phyloP scores from a whole-genome alignment of 2,329 filamentous ascomycete genomes.

The Pochonia chlamydosporia region DNA sequence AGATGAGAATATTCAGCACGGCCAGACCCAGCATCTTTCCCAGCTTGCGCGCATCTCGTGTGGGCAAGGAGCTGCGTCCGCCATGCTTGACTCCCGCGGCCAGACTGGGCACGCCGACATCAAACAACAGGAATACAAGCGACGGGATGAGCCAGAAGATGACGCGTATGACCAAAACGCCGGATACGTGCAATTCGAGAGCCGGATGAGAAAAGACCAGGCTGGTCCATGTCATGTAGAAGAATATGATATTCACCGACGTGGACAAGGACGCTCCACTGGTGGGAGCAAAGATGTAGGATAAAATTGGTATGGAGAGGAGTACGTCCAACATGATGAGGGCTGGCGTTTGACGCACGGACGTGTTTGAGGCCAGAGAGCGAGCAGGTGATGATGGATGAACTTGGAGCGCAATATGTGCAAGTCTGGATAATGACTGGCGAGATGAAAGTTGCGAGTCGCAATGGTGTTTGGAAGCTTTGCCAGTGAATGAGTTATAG shows the following conservation, averaged over 20 bases:
- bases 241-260: conserved; percentile 79
- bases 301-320: conserved; percentile 66
- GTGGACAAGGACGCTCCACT: conserved; percentile 63
- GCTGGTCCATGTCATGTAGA: conserved; percentile 86
- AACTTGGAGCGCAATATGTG: no score
- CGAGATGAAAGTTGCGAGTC: no score
- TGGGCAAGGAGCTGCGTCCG: conserved; percentile 44
- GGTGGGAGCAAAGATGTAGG: conserved; percentile 57
- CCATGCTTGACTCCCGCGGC: conserved; percentile 64
- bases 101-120: conserved; percentile 63
- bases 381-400: no score
- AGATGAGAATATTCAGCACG: conserved; percentile 38
- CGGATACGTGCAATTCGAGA: conserved; percentile 68
- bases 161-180: conserved; percentile 60
- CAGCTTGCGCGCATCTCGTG: conserved; percentile 31
- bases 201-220: conserved; percentile 72
- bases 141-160: conserved; percentile 71
- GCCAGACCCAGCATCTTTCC: conserved; percentile 34
- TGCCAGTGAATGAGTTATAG: no score
- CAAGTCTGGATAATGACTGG: no score
- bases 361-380: no score
- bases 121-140: conserved; percentile 65
- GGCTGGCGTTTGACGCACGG: background rate
- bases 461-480: no score
- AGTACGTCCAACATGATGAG: conserved; percentile 53